Evolutionary conservation across 1,139 yeast genomes (phyloP).

Genomic region (Citeromyces siamensis): DNA sequence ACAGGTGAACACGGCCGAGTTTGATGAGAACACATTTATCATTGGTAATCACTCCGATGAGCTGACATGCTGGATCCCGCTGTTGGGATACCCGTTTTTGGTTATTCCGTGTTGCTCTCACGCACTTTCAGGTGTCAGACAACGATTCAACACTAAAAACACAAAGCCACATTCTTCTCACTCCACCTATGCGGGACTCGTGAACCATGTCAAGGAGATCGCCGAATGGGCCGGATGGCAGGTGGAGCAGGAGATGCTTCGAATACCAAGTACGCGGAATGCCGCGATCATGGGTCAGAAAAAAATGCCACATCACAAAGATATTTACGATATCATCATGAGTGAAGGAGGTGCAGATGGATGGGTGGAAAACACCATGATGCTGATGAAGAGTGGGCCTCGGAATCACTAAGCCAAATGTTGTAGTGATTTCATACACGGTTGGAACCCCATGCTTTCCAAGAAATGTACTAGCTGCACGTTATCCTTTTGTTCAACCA

Average conservation of each 20-base stretch:
- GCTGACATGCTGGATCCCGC: slow-evolving; percentile 90
- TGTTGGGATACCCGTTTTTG: slow-evolving; percentile 75
- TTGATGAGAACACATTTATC: slow-evolving; percentile 59
- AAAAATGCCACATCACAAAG: slow-evolving; percentile 15
- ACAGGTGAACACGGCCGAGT: slow-evolving; percentile 54
- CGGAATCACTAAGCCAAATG: slow-evolving; percentile 26
- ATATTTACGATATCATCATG: slow-evolving; percentile 44
- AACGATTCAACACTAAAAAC: slow-evolving; percentile 34
- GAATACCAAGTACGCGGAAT: slow-evolving; percentile 92
- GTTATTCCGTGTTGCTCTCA: slow-evolving; percentile 97
- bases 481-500: too few species aligned
- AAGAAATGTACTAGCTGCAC: too few species aligned
- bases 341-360: slow-evolving; percentile 85
- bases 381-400: slow-evolving; percentile 42
- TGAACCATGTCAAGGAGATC: slow-evolving; percentile 69
- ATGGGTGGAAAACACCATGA: slow-evolving; percentile 75
- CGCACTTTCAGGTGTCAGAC: slow-evolving; percentile 62
- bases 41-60: slow-evolving; percentile 97
- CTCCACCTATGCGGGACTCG: slow-evolving; percentile 73
- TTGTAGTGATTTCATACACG: too few species aligned
- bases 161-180: slow-evolving; percentile 20
- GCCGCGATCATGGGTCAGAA: slow-evolving; percentile 75
- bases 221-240: slow-evolving; percentile 70
- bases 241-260: slow-evolving; percentile 71
- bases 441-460: too few species aligned